These are phyloP conservation scores for Urochloa ruziziensis DNA, from an alignment of 176 grass and related monocot genomes.

Conservation along the genomic window DNA sequence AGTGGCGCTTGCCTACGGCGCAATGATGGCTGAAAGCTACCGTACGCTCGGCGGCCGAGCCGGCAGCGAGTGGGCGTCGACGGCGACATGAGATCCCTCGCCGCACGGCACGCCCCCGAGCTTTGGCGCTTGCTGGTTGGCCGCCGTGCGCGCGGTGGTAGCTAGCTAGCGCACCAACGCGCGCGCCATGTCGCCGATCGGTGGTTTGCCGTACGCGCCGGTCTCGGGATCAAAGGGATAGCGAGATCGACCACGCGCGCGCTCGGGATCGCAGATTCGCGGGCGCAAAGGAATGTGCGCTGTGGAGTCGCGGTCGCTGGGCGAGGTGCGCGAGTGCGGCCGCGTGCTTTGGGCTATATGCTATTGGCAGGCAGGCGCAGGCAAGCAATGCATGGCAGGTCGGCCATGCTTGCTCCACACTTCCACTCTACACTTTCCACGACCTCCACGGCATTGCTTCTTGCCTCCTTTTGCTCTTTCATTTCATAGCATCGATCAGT, in stretches of 20 bases:
- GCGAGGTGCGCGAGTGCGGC: background rate
- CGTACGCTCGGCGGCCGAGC: background rate
- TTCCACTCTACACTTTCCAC: too few relatives aligned
- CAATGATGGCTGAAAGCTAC: background rate
- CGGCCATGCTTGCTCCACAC: conserved; percentile 20
- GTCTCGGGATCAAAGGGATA: background rate
- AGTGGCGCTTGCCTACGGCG: background rate
- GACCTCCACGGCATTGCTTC: background rate
- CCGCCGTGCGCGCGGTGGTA: background rate
- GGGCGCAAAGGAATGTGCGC: background rate
- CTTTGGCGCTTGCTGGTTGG: background rate
- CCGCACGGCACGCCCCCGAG: background rate
- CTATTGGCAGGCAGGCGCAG: background rate
- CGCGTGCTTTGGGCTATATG: background rate
- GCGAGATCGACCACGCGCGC: background rate
- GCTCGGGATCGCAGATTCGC: background rate
- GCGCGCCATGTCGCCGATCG: background rate
- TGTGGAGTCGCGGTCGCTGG: background rate
- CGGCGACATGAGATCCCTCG: conserved; percentile 22
- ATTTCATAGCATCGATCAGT: background rate
- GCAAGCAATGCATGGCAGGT: background rate
- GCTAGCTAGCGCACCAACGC: background rate
- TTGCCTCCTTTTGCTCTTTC: background rate
- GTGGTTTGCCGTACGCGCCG: background rate
- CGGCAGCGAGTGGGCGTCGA: conserved; percentile 31